A percentile compares a stretch with the other conserved stretches of the same genome.
These are phyloP conservation scores for Alternaria atra DNA, from an alignment of 2,329 filamentous ascomycete species.

Conservation along the genomic window DNA sequence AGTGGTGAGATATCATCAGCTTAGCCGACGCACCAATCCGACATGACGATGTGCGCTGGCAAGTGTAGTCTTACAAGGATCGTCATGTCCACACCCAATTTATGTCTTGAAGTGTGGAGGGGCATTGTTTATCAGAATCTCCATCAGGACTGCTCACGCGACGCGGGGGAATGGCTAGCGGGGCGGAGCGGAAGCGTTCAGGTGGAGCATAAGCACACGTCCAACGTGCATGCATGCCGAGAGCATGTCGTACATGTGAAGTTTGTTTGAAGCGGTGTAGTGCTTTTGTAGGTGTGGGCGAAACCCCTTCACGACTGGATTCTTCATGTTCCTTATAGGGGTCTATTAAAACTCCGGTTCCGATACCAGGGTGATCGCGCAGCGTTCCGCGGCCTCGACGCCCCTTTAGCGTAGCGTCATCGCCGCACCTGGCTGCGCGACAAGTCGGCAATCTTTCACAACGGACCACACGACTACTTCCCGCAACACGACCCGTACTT, in stretches of 20 bases:
- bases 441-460: conserved; percentile 14
- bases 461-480: neutral
- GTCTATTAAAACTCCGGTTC: conserved; percentile 5
- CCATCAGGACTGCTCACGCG: conserved; percentile 6
- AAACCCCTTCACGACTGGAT: neutral
- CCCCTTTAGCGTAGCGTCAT: conserved; percentile 10
- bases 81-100: neutral
- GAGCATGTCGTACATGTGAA: neutral
- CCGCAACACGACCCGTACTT: neutral
- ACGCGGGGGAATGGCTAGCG: conserved; percentile 5
- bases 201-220: conserved; percentile 3
- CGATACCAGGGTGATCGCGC: conserved; percentile 5
- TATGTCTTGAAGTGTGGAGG: neutral
- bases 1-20: conserved; percentile 1
- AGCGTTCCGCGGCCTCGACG: conserved; percentile 7
- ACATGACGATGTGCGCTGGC: neutral
- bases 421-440: conserved; percentile 11
- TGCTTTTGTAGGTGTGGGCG: neutral
- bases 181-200: conserved; percentile 5
- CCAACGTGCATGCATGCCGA: conserved; percentile 8
- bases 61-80: neutral
- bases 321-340: neutral
- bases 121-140: neutral
- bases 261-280: neutral
- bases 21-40: neutral